phyloP scores from a whole-genome alignment of 805 yeast species.

The Blastobotrys muscicola region DNA sequence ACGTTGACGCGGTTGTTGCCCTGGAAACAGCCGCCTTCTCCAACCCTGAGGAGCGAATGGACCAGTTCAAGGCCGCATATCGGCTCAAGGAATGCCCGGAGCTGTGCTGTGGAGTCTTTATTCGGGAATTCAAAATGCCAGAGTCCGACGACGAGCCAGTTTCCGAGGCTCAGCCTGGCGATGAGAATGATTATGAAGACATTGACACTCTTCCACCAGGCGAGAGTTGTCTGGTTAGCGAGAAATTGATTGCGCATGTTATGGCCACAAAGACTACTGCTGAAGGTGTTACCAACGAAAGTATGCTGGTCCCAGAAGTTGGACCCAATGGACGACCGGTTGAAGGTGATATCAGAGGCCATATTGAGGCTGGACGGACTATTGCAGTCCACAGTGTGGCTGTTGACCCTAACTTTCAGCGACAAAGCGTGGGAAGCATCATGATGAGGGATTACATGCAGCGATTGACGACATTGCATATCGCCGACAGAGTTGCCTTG shows the following conservation, averaged over 20 bases:
- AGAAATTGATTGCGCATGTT: slow-evolving; percentile 69
- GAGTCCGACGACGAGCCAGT: slow-evolving; percentile 13
- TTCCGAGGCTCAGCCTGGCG: slow-evolving; percentile 18
- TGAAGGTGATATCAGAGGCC: slow-evolving; percentile 38
- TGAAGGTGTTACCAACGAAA: slow-evolving; percentile 41
- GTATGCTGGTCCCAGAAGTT: slow-evolving; percentile 52
- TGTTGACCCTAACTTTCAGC: slow-evolving; percentile 68
- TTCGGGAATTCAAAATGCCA: slow-evolving; percentile 50
- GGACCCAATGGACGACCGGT: slow-evolving; percentile 20
- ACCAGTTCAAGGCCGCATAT: slow-evolving; percentile 53
- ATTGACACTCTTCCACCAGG: slow-evolving; percentile 18
- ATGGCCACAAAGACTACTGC: slow-evolving; percentile 58
- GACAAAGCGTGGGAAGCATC: slow-evolving; percentile 73
- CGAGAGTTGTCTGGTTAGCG: slow-evolving; percentile 27
- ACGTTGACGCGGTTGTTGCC: slow-evolving; percentile 47
- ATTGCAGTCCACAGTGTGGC: slow-evolving; percentile 80
- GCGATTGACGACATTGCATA: slow-evolving; percentile 76
- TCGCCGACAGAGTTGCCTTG: slow-evolving; percentile 67
- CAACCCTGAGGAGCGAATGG: slow-evolving; percentile 51
- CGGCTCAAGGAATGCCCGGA: slow-evolving; percentile 81
- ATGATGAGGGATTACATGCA: slow-evolving; percentile 84
- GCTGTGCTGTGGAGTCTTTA: slow-evolving; percentile 77
- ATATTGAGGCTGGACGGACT: slow-evolving; percentile 60
- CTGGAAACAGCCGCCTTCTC: slow-evolving; percentile 68
- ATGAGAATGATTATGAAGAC: slow-evolving; percentile 24